A percentile compares a stretch with the other conserved stretches of the same genome.
Evolutionary conservation across 352 stramenopile genomes (phyloP).

Genomic region (Pythium phragmitis): DNA sequence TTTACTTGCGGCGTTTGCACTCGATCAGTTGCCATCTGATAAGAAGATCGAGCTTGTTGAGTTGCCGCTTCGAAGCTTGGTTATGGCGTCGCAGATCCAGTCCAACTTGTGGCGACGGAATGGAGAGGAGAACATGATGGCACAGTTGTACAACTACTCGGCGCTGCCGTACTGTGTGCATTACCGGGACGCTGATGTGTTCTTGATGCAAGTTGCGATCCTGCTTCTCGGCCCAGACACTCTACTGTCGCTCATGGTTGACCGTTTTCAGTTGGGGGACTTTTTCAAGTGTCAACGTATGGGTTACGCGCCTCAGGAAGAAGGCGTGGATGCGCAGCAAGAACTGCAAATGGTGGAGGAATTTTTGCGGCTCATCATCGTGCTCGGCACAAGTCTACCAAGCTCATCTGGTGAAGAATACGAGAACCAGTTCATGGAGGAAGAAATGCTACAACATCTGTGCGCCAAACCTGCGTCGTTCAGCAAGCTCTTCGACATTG

Average conservation of each 20-base stretch:
- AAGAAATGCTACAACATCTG: conserved; percentile 87
- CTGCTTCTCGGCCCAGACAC: conserved; percentile 62
- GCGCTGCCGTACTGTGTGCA: conserved; percentile 85
- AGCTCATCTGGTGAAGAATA: conserved; percentile 51
- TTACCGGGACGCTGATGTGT: conserved; percentile 79
- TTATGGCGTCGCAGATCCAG: conserved; percentile 88
- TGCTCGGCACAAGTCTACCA: conserved; percentile 74
- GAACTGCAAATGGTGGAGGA: conserved; percentile 81
- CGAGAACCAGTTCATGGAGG: conserved; percentile 71
- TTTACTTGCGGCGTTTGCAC: conserved; percentile 54
- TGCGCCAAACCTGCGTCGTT: conserved; percentile 78
- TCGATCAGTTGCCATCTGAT: conserved; percentile 47
- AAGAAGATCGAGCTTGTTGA: conserved; percentile 67
- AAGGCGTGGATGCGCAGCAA: conserved; percentile 72
- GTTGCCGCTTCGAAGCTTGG: conserved; percentile 74
- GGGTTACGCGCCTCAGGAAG: conserved; percentile 54
- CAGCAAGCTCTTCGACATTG: conserved; percentile 80
- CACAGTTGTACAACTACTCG: conserved; percentile 89
- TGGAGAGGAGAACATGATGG: conserved; percentile 88
- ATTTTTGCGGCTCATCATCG: conserved; percentile 76
- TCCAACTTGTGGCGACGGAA: conserved; percentile 86
- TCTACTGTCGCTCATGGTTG: conserved; percentile 67
- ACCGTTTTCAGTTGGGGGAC: conserved; percentile 71
- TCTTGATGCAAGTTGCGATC: conserved; percentile 76
- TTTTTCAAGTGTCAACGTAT: conserved; percentile 51